Evolutionary conservation across 2,329 filamentous ascomycete species (phyloP), one percentile per base, ranked within the genome.

Genomic region (Claviceps humidiphila): DNA sequence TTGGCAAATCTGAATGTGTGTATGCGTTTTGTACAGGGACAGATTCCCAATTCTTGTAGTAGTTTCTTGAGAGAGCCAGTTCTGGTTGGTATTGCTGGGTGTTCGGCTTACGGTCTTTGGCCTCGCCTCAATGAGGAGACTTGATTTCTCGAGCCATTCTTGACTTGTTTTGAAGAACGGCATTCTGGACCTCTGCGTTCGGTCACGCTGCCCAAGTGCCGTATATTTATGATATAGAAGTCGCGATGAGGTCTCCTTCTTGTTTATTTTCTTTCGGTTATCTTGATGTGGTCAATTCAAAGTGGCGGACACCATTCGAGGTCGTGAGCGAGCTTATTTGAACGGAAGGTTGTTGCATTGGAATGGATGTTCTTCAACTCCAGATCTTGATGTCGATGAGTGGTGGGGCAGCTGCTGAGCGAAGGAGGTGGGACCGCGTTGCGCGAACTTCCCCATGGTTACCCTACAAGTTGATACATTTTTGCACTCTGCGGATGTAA

Each of bases 141-240:
- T 75, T 14, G 91, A 95, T 69, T 96, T 86, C 61, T 85, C 82
- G 59, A 96, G 86, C 86, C 89, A 98, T 72, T 90, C 85, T 70
- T 95, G 84, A 68, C 87, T 87, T 53, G 87, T 89, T 50, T 78
- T 73, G 66, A 95, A 82, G 66, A 94, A 82, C 66, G 86, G 84
- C 90, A 95, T 95, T 14, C 34, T 24, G 13, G 17, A 8, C 22
- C 20, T 9, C 46, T 34, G 17, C 8, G 17, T 47, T 17, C 24
- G 30, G 30, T 37, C 30, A 17, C 7, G n/a, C 9, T 47, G 45
- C 13, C 30, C 34, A 2, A 20, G 20, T n/a, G 40, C 9, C 22
- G 24, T 16, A 20, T 39, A 1, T 5, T 30, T n/a, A 9, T 41
- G 30, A 34, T 11, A 34, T 34, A 34, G 3, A 34, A 34, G 1